A percentile compares a stretch with the other conserved stretches of the same genome.
These are phyloP conservation scores for Leptographium flavum DNA, from an alignment of 2,329 filamentous ascomycete genomes.

Conservation along the genomic window DNA sequence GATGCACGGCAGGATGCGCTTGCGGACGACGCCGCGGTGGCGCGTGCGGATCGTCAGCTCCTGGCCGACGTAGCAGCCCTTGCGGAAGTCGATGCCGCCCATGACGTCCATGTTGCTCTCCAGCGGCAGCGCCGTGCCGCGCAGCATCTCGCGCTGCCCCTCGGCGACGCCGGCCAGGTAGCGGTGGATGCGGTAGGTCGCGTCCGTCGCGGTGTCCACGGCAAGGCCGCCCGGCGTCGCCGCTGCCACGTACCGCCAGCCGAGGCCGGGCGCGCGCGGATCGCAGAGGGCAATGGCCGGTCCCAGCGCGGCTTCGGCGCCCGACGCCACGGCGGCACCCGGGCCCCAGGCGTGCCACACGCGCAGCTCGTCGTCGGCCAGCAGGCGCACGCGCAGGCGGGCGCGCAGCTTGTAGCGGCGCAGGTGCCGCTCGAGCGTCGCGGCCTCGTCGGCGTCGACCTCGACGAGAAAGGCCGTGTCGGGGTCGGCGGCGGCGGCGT, in stretches of 20 bases:
- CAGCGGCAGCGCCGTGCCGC: constrained; percentile 62
- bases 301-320: neutral
- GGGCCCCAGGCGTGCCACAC: constrained; percentile 68
- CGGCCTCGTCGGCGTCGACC: constrained; percentile 55
- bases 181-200: constrained; percentile 63
- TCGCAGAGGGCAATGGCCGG: constrained; percentile 30
- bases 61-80: constrained; percentile 94
- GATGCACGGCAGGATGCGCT: constrained; percentile 70
- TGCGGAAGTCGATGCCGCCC: constrained; percentile 78
- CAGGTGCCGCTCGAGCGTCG: constrained; percentile 54
- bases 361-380: constrained; percentile 49
- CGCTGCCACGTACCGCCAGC: constrained; percentile 29
- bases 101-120: constrained; percentile 83
- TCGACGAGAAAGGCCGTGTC: constrained; percentile 59
- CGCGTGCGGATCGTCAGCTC: constrained; percentile 92
- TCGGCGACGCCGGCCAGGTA: constrained; percentile 75
- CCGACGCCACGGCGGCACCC: constrained; percentile 9
- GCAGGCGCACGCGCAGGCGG: constrained; percentile 54
- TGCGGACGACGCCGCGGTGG: constrained; percentile 85
- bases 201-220: constrained; percentile 36
- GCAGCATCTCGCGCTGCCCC: constrained; percentile 63
- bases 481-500: neutral
- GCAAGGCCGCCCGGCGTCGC: constrained; percentile 8
- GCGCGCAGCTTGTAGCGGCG: constrained; percentile 75
- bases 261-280: constrained; percentile 39